Percentiles rank a stretch among this genome's conserved stretches.
These are phyloP conservation scores for Melastoma malabathricum DNA, from an alignment of 345 rosid species.

Conservation along the genomic window DNA sequence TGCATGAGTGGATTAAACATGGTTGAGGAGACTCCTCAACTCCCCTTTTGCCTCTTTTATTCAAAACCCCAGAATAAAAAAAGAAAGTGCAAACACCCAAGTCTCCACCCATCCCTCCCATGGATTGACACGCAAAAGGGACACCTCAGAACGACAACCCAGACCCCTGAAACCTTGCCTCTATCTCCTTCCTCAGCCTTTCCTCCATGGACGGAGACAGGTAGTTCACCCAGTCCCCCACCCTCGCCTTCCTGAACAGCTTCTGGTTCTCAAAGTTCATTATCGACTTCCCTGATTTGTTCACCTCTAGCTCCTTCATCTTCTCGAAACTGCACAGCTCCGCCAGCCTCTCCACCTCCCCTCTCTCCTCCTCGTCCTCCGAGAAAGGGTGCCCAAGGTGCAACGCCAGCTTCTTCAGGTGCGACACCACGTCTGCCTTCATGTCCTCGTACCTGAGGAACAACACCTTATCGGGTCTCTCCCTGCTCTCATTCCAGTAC, in stretches of 20 bases:
- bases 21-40: too few relatives aligned
- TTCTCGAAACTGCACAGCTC: slow-evolving; percentile 12
- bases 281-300: slow-evolving; percentile 5
- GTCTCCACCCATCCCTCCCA: too few relatives aligned
- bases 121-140: too few relatives aligned
- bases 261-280: slow-evolving; percentile 6
- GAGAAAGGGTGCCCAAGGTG: slow-evolving; percentile 12
- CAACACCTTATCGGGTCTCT: slow-evolving; percentile 19
- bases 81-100: not conserved
- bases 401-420: slow-evolving; percentile 16
- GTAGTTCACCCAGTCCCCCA: slow-evolving; percentile 15
- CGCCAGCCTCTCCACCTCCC: slow-evolving; percentile 4
- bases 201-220: slow-evolving; percentile 10
- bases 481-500: slow-evolving; percentile 25
- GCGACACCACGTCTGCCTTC: slow-evolving; percentile 11
- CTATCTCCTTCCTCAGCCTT: slow-evolving; percentile 5
- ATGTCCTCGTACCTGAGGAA: slow-evolving; percentile 27
- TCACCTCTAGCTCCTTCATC: slow-evolving; percentile 17
- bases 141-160: slow-evolving; percentile 16
- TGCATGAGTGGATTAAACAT: too few relatives aligned
- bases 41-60: too few relatives aligned
- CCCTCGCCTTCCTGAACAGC: slow-evolving; percentile 19
- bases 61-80: too few relatives aligned
- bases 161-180: slow-evolving; percentile 9
- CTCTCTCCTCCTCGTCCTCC: slow-evolving; percentile 11